phyloP scores from a whole-genome alignment of 1,139 yeast species.

The Pichia kudriavzevii region DNA sequence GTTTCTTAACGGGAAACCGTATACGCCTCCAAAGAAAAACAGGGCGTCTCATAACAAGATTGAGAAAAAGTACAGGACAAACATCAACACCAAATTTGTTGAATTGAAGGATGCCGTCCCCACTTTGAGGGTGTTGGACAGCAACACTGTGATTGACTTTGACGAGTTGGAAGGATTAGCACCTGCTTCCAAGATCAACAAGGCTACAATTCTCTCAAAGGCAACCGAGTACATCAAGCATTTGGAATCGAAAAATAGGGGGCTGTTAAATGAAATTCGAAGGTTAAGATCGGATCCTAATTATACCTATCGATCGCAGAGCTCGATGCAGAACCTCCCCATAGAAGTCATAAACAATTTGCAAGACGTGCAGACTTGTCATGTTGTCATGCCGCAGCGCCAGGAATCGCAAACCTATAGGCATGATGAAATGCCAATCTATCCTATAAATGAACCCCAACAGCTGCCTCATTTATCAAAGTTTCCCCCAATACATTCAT shows the following conservation, averaged over 20 bases:
- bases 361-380: constrained; percentile 8
- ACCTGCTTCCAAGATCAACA: constrained; percentile 83
- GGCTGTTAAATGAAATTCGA: constrained; percentile 42
- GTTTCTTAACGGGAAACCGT: too few species aligned
- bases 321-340: constrained; percentile 5
- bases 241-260: constrained; percentile 61
- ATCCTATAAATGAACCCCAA: constrained; percentile 7
- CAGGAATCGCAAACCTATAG: too few species aligned
- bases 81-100: constrained; percentile 60
- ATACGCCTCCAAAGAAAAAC: constrained; percentile 29
- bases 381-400: constrained; percentile 6
- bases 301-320: constrained; percentile 4
- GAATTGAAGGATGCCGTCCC: constrained; percentile 70
- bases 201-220: constrained; percentile 80
- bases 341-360: constrained; percentile 10
- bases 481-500: too few species aligned
- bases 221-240: constrained; percentile 89
- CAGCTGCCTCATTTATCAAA: too few species aligned
- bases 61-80: constrained; percentile 69
- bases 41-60: constrained; percentile 66
- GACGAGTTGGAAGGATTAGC: constrained; percentile 68
- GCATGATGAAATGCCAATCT: constrained; percentile 3
- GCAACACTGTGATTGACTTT: constrained; percentile 19
- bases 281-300: constrained; percentile 9
- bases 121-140: constrained; percentile 40